Base-by-base conservation (phyloP, 352 stramenopile genomes). In the Globisporangium canariense region DNA sequence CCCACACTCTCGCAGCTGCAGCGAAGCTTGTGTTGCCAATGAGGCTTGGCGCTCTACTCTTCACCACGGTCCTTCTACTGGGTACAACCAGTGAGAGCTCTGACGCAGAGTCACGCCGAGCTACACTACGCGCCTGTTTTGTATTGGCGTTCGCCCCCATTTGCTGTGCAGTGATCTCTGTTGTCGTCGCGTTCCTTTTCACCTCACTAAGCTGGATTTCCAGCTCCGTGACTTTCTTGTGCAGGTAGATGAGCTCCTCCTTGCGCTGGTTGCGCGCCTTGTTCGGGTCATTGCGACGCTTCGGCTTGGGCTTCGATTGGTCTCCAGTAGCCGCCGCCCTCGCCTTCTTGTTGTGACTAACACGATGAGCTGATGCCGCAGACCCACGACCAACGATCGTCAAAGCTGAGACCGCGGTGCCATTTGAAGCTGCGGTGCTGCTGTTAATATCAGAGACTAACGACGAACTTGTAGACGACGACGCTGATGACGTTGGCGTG, bases 181-280 rank as follows among this genome's bases (percentile, higher is more conserved):
- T 40, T 40, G 34, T 11, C 8, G 34, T 8, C 34, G 6, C 34
- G 34, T 40, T 40, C 34, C n/a, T 51, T n/a, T 20, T 14, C 45
- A 51, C 30, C 45, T 51, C 45, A 20, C 20, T 30, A 8, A 51
- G 45, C n/a, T 51, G 45, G 6, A 10, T 30, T 25, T 51, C 45
- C n/a, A 51, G n/a, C n/a, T 51, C 45, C n/a, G 20, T n/a, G 45
- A 58, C 51, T 18, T 58, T 58, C 28, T 41, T 58, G 25, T 43
- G 51, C 51, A 58, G 18, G 51, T 58, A 58, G 51, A 58, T 58
- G 34, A 58, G 51, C 18, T 58, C 51, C 14, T 58, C 28, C 25
- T 58, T 58, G 28, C 51, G 51, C 11, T 41, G 7, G 51, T 58
- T 58, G 28, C 51, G 51, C 28, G 51, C 51, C 34, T 58, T 58